phyloP scores from a whole-genome alignment of 192 early-diverging fungal genomes.

The Coemansia sp. region DNA sequence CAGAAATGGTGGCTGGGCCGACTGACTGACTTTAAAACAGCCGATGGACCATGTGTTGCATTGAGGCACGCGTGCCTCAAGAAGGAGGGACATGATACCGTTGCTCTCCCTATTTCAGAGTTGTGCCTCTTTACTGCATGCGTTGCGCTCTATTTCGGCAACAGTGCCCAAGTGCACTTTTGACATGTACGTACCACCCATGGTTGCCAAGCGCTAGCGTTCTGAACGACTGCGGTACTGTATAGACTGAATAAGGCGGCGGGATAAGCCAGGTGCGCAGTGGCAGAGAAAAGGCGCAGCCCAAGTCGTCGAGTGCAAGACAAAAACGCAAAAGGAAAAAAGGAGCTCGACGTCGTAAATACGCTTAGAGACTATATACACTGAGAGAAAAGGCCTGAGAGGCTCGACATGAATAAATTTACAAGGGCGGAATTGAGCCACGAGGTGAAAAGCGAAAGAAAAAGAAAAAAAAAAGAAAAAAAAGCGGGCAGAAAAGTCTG shows the following conservation, averaged over 20 bases:
- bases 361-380: constrained; percentile 6
- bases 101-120: not conserved
- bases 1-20: not conserved
- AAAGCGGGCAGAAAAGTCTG: not conserved
- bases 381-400: not conserved
- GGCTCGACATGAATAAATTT: constrained; percentile 1
- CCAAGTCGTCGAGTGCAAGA: not conserved
- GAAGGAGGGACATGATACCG: not conserved
- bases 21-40: not conserved
- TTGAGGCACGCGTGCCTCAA: constrained; percentile 4
- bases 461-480: no score
- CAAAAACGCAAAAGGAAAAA: not conserved
- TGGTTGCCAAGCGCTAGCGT: not conserved
- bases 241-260: not conserved
- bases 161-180: not conserved
- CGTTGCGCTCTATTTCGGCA: constrained; percentile 8
- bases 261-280: not conserved
- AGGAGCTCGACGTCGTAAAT: not conserved
- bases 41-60: constrained; percentile 6
- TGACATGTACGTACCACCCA: constrained; percentile 20
- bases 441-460: not conserved
- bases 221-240: not conserved
- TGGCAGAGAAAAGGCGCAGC: not conserved
- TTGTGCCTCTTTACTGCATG: constrained; percentile 9
- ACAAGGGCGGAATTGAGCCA: not conserved